Evolutionary conservation across 75 land plant genomes (phyloP), one percentile per base, ranked within the genome.

Genomic region (Cupressus sempervirens): DNA sequence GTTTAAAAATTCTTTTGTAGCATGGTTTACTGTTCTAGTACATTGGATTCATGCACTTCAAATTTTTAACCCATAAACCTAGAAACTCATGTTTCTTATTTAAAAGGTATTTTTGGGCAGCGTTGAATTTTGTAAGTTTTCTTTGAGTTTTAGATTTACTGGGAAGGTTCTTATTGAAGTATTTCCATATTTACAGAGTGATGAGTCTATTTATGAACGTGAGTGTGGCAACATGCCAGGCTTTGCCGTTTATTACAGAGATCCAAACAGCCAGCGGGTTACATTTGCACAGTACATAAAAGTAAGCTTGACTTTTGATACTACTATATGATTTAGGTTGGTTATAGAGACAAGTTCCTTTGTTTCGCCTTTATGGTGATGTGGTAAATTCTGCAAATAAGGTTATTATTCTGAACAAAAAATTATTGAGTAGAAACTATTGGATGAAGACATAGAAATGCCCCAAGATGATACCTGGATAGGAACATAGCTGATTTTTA

Each of bases 141-240:
- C 79, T 67, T 86, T 85, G 43, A 34, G 40, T 40, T 79, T 65
- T 88, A 38, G 81, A 83, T 41, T 85, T 38, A 20, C 18, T 76
- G 79, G 40, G 84, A 15, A 58, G 29, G 56, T 16, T 30, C 35
- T 40, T 14, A 45, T 50, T 84, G 40, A 53, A 82, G 15, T 52
- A 46, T 48, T 43, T 79, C 50, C 48, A 32, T 52, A 82, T 87
- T 86, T 68, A 18, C 93, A 98, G 99, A 98, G 94, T 89, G 91
- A 93, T 76, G 99, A 96, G 84, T 89, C 93, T 32, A 88, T 96
- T 34, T 98, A 98, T 93, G 98, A 96, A 84, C 87, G 91, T 41
- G 99, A 98, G 76, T 98, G 99, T 89, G 95, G 98, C 77, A 96
- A 95, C 88, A 98, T 95, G 99, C 99, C 99, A 13, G 99, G 99